Evolutionary conservation across 2,329 filamentous ascomycete genomes (phyloP).

Genomic region (Aspergillus pseudonomiae): DNA sequence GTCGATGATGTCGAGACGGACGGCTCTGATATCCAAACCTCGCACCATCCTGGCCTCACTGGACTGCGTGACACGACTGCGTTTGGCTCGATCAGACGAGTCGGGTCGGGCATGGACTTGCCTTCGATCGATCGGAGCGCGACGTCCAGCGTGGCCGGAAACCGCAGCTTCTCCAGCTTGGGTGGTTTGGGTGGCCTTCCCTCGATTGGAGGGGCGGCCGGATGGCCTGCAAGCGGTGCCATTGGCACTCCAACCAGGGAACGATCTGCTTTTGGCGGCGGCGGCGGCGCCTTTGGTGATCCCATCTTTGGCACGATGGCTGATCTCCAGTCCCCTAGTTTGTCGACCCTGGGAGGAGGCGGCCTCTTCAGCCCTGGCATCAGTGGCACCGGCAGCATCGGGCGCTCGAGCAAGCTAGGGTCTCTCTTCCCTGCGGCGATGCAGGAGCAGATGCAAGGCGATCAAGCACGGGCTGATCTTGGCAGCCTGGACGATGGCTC

Average conservation of each 20-base stretch:
- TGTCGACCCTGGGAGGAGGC: conserved; percentile 44
- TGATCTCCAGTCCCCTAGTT: conserved; percentile 65
- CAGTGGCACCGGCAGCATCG: conserved; percentile 65
- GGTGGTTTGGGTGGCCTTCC: conserved; percentile 56
- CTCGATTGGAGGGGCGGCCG: conserved; percentile 53
- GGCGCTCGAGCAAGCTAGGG: conserved; percentile 78
- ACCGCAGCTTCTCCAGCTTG: conserved; percentile 69
- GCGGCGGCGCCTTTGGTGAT: conserved; percentile 55
- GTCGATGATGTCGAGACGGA: conserved; percentile 63
- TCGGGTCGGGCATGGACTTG: conserved; percentile 57
- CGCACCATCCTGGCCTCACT: conserved; percentile 55
- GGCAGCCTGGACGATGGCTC: conserved; percentile 60
- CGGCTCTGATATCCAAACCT: conserved; percentile 56
- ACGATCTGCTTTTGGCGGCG: conserved; percentile 51
- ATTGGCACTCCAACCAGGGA: conserved; percentile 74
- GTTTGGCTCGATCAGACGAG: conserved; percentile 61
- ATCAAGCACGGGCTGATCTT: conserved; percentile 62
- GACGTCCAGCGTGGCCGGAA: conserved; percentile 80
- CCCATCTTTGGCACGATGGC: conserved; percentile 73
- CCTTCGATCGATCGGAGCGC: conserved; percentile 84
- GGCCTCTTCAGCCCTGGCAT: conserved; percentile 67
- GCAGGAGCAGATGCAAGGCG: conserved; percentile 83
- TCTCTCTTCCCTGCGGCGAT: conserved; percentile 85
- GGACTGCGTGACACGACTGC: conserved; percentile 55
- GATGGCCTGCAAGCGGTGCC: conserved; percentile 62